Evolutionary conservation across 495 filamentous ascomycete genomes (phyloP).

Genomic region (Penicillium cataractarum): DNA sequence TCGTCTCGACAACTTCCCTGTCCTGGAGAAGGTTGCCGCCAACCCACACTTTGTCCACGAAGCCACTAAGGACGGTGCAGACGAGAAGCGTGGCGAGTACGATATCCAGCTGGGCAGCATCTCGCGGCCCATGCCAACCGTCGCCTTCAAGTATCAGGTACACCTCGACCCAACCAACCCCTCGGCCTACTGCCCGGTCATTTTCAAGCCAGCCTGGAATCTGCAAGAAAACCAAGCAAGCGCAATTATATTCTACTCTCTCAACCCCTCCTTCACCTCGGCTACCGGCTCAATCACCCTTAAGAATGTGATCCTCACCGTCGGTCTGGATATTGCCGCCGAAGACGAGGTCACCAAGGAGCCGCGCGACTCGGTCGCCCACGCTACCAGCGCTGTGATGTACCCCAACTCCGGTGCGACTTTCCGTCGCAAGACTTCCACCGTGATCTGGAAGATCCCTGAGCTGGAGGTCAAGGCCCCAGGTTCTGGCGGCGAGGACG

Average conservation of each 20-base stretch:
- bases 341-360: conserved; percentile 47
- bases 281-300: conserved; percentile 61
- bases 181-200: conserved; percentile 72
- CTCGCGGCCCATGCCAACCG: conserved; percentile 63
- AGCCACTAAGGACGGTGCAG: conserved; percentile 38
- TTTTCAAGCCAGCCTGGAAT: conserved; percentile 82
- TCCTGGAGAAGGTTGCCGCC: conserved; percentile 92
- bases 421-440: conserved; percentile 84
- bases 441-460: conserved; percentile 86
- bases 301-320: conserved; percentile 79
- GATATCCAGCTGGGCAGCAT: conserved; percentile 70
- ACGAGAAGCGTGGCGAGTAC: conserved; percentile 80
- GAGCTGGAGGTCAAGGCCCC: conserved; percentile 65
- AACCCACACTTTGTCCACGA: conserved; percentile 88
- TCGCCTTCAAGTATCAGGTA: conserved; percentile 96
- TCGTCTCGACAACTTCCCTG: conserved; percentile 85
- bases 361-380: conserved; percentile 44
- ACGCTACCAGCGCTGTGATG: conserved; percentile 51
- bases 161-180: conserved; percentile 69
- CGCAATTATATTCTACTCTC: conserved; percentile 79
- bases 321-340: conserved; percentile 67
- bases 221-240: conserved; percentile 79
- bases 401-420: conserved; percentile 55
- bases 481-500: conserved; percentile 41
- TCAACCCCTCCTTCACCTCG: conserved; percentile 72